Base-by-base conservation (phyloP, 169 alveolate genomes). In the Besnoitia besnoiti region DNA sequence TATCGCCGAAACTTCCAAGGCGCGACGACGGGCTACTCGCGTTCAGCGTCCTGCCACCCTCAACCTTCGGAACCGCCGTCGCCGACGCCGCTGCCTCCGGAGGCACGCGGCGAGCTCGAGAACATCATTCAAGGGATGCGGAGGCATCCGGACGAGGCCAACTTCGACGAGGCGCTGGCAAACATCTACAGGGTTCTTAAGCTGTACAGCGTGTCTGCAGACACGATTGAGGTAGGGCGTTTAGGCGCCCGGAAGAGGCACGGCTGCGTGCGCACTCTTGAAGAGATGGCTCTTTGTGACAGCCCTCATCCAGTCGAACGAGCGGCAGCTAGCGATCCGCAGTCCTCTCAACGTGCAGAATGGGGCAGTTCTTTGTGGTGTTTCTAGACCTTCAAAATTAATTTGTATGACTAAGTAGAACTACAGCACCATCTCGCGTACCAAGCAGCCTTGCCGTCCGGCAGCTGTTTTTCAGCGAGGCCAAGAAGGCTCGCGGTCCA, bases 101-200 rank as follows among this genome's bases (percentile, higher is more conserved):
- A 94, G 42, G 98, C 97, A 73, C 96, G 97, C 92, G 92, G 94
- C 3, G 94, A 94, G 51, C 95, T 96, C 85, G 95, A 95, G 91
- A 75, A 55, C 40, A 85, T 89, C 30, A 92, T 96, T 21, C 93
- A 95, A 87, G 55, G 84, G 49, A 82, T 87, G 85, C 82, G 95
- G 62, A 95, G 96, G 85, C 93, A 95, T 37, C 94, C 94, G 46
- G 95, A 82, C 44, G 96, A 95, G 79, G 94, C 89, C 33, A 97
- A 97, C 92, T 96, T 97, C 51, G 95, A 94, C 35, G 98, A 97
- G 91, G 98, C 99, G 76, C 55, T 94, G 0, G 85, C 88, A 7
- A 88, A 88, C 50, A 82, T 85, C 91, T 85, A 55, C 39, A 46
- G 91, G 14, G 50, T 55, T 30, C 79, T 85, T 4, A 39, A 59